Evolutionary conservation across 495 filamentous ascomycete species (phyloP).

Genomic region (Xylaria acuta): DNA sequence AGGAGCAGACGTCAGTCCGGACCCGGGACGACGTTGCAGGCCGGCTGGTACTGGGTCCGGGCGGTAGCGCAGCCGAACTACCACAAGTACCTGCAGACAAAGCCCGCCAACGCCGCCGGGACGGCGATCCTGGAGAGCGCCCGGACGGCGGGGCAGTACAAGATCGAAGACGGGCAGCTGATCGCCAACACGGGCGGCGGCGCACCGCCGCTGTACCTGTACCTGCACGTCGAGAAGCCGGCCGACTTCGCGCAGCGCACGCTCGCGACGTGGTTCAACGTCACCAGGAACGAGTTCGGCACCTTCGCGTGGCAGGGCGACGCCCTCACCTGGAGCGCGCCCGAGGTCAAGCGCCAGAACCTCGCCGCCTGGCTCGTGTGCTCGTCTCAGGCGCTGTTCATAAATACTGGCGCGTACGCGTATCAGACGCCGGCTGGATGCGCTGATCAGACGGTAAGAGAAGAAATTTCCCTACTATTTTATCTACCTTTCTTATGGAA

Average conservation of each 20-base stretch:
- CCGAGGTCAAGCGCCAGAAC: conserved; percentile 61
- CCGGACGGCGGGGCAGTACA: conserved; percentile 66
- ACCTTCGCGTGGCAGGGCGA: conserved; percentile 63
- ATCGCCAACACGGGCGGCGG: conserved; percentile 56
- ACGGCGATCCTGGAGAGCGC: conserved; percentile 58
- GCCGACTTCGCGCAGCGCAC: conserved; percentile 52
- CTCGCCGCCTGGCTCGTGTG: conserved; percentile 65
- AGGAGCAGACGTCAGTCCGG: conserved; percentile 17
- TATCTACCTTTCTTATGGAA: too few relatives aligned
- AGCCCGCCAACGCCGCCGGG: conserved; percentile 53
- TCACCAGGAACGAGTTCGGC: conserved; percentile 62
- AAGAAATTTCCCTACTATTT: background rate
- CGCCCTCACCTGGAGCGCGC: conserved; percentile 57
- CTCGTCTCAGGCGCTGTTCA: conserved; percentile 56
- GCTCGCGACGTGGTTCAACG: conserved; percentile 58
- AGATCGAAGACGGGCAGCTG: conserved; percentile 61
- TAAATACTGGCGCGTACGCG: conserved; percentile 64
- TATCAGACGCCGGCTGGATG: conserved; percentile 65
- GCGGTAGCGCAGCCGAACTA: conserved; percentile 64
- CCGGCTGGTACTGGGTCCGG: conserved; percentile 66
- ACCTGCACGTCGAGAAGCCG: conserved; percentile 56
- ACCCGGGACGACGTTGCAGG: conserved; percentile 46
- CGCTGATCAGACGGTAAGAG: conserved; percentile 62
- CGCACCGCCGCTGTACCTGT: conserved; percentile 49
- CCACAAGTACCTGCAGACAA: conserved; percentile 69